Evolutionary conservation across 441 rosid genomes (phyloP).

Genomic region (Pelargonium fulgidum): DNA sequence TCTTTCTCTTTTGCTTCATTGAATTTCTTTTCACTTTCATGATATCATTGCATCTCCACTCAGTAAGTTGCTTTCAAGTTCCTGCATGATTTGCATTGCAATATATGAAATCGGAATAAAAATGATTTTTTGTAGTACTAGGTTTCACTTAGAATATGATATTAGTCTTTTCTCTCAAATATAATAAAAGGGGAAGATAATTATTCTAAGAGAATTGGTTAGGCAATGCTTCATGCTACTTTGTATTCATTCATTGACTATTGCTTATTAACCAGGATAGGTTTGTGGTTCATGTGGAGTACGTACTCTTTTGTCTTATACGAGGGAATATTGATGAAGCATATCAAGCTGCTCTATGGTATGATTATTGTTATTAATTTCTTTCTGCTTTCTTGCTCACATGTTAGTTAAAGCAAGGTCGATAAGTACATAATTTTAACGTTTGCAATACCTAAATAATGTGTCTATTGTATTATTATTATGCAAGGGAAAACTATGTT

Average conservation of each 20-base stretch:
- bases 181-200: too few relatives aligned
- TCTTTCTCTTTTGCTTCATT: background rate
- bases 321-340: slow-evolving; percentile 49
- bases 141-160: too few relatives aligned
- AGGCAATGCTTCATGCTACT: background rate
- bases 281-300: slow-evolving; percentile 58
- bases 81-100: too few relatives aligned
- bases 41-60: too few relatives aligned
- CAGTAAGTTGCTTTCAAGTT: too few relatives aligned
- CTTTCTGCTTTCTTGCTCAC: background rate
- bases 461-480: background rate
- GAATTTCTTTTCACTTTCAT: too few relatives aligned
- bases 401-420: background rate
- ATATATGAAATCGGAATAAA: too few relatives aligned
- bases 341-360: slow-evolving; percentile 49
- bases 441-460: background rate
- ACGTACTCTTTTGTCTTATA: slow-evolving; percentile 42
- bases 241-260: background rate
- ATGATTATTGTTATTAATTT: slow-evolving; percentile 16
- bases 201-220: background rate
- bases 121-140: too few relatives aligned
- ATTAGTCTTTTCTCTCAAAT: too few relatives aligned
- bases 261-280: slow-evolving; percentile 35
- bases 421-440: background rate
- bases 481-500: background rate